Evolutionary conservation across 257 asterid species (phyloP).

Genomic region (Linderniella brevidens): DNA sequence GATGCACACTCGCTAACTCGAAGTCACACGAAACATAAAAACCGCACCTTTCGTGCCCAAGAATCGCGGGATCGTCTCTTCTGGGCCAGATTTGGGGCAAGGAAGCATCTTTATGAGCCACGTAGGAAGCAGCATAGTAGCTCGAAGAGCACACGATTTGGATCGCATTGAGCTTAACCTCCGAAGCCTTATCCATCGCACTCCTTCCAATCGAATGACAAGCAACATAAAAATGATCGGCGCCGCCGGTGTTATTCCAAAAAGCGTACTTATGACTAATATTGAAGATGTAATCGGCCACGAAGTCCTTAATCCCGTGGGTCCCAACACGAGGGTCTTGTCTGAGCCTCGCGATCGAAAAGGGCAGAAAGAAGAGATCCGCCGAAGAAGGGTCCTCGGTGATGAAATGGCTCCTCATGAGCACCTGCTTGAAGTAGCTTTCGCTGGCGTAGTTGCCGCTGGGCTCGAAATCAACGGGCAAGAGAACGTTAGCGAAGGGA

Average conservation of each 20-base stretch:
- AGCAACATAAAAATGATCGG: conserved; percentile 79
- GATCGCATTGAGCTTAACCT: conserved; percentile 57
- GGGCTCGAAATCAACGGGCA: conserved; percentile 27
- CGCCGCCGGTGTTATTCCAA: conserved; percentile 80
- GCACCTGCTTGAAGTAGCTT: conserved; percentile 62
- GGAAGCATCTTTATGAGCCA: conserved; percentile 79
- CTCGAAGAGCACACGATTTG: conserved; percentile 91
- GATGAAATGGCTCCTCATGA: conserved; percentile 48
- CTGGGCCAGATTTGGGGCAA: conserved; percentile 96
- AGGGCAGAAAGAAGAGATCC: conserved; percentile 68
- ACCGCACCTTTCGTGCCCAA: conserved; percentile 36
- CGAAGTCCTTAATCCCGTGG: conserved; percentile 43
- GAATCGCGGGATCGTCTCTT: conserved; percentile 34
- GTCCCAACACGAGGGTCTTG: conserved; percentile 58
- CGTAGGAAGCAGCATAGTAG: conserved; percentile 51
- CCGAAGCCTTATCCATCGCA: conserved; percentile 54
- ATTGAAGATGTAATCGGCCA: conserved; percentile 24
- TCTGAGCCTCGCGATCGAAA: conserved; percentile 61
- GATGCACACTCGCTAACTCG: conserved; percentile 4
- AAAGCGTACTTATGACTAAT: conserved; percentile 40
- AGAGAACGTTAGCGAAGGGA: conserved; percentile 55
- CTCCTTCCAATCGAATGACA: conserved; percentile 75
- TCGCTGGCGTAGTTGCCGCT: conserved; percentile 91
- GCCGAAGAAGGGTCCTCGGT: conserved; percentile 56
- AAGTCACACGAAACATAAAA: conserved; percentile 7